phyloP scores from a whole-genome alignment of 1,284 basidiomycete species.

The Boletus nobilissimus region DNA sequence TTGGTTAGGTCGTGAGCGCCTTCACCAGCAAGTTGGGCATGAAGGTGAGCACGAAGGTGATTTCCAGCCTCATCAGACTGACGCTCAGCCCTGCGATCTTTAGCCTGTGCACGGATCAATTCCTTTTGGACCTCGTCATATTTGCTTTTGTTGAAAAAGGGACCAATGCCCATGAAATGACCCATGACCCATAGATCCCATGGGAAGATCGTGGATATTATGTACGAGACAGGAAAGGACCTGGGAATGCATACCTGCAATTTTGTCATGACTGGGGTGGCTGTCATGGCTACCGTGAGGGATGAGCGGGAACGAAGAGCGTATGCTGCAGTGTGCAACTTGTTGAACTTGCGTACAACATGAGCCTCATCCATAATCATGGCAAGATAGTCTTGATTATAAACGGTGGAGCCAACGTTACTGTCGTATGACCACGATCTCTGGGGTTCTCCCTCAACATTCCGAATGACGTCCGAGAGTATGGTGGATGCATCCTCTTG shows the following conservation, averaged over 20 bases:
- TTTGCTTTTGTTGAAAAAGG: neutral
- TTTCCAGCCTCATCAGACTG: neutral
- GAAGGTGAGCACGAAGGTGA: neutral
- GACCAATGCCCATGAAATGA: neutral
- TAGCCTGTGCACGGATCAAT: neutral
- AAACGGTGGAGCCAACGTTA: neutral
- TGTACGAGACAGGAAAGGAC: too few species aligned
- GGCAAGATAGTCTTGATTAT: neutral
- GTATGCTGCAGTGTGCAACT: neutral
- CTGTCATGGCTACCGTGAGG: neutral
- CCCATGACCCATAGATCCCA: conserved; percentile 26
- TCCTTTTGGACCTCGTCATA: neutral
- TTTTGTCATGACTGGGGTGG: conserved; percentile 16
- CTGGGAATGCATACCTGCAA: conserved; percentile 4
- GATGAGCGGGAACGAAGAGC: neutral
- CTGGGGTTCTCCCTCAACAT: neutral
- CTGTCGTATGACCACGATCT: too few species aligned
- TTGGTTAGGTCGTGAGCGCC: neutral
- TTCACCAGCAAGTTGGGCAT: neutral
- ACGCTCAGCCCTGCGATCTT: neutral
- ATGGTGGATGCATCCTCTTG: neutral
- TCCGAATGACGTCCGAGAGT: neutral
- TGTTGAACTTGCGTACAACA: neutral
- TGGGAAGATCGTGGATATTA: neutral
- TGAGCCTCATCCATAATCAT: neutral